Percentiles rank a stretch among this genome's conserved stretches.
These are phyloP conservation scores for Pestalotiopsis sp. DNA, from an alignment of 2,329 filamentous ascomycete genomes.

Conservation along the genomic window DNA sequence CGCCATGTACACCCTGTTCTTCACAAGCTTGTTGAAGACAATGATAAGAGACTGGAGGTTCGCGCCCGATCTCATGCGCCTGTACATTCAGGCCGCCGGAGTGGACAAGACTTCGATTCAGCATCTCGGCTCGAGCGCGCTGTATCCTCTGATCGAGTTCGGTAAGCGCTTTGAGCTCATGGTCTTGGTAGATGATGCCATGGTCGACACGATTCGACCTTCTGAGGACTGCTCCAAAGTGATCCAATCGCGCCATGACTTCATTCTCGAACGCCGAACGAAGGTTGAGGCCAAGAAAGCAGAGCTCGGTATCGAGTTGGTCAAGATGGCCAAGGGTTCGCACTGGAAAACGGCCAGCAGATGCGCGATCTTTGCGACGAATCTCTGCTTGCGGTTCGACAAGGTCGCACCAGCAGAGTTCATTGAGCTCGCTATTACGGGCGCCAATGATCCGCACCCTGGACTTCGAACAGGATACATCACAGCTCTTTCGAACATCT, in stretches of 20 bases:
- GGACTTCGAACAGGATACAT: conserved; percentile 81
- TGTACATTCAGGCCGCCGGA: conserved; percentile 86
- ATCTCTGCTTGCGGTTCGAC: conserved; percentile 89
- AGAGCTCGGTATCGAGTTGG: conserved; percentile 78
- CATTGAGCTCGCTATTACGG: conserved; percentile 79
- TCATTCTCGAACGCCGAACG: conserved; percentile 73
- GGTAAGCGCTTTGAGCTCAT: conserved; percentile 85
- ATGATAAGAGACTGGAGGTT: conserved; percentile 93
- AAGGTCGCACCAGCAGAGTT: conserved; percentile 80
- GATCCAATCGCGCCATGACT: conserved; percentile 70
- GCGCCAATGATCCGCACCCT: conserved; percentile 89
- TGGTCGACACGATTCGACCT: conserved; percentile 74
- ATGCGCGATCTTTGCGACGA: conserved; percentile 88
- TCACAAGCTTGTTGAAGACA: conserved; percentile 86
- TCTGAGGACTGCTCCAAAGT: conserved; percentile 61
- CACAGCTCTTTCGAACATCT: conserved; percentile 74
- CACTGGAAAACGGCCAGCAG: conserved; percentile 97
- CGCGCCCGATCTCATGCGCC: conserved; percentile 83
- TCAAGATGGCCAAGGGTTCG: conserved; percentile 73
- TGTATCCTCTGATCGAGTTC: conserved; percentile 90
- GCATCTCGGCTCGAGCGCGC: conserved; percentile 77
- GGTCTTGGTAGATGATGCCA: conserved; percentile 75
- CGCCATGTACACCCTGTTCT: conserved; percentile 86
- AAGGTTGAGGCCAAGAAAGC: conserved; percentile 85
- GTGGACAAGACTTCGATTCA: conserved; percentile 96